A percentile compares a stretch with the other conserved stretches of the same genome.
Evolutionary conservation across 768 basidiomycete genomes (phyloP).

Genomic region (Sarcodon sp.): DNA sequence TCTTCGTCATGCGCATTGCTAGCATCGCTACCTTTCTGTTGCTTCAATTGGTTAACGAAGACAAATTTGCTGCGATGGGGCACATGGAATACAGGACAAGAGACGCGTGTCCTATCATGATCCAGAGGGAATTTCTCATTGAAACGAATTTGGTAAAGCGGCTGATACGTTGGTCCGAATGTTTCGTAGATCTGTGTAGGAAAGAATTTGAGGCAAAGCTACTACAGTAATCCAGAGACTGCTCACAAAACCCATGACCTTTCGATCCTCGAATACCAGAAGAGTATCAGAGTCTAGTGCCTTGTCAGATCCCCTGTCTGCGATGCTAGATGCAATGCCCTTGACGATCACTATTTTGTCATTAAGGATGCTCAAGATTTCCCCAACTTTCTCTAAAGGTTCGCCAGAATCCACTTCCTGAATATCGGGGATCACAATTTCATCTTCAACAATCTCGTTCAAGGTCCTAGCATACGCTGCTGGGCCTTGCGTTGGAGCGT

Average conservation of each 20-base stretch:
- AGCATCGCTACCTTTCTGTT: conserved; percentile 81
- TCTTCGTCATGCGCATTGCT: conserved; percentile 95
- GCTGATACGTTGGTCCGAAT: conserved; percentile 86
- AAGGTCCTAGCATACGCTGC: conserved; percentile 45
- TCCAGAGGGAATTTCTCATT: conserved; percentile 52
- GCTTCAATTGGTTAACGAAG: conserved; percentile 59
- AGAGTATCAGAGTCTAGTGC: conserved; percentile 85
- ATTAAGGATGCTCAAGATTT: conserved; percentile 56
- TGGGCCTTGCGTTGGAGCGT: conserved; percentile 33
- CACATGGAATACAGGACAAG: conserved; percentile 70
- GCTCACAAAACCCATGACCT: conserved; percentile 84
- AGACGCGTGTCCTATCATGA: conserved; percentile 35
- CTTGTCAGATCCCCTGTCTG: conserved; percentile 36
- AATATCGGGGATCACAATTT: conserved; percentile 50
- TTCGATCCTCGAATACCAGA: conserved; percentile 80
- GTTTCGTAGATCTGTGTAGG: conserved; percentile 74
- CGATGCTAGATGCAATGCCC: conserved; percentile 33
- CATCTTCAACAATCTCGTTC: conserved; percentile 52
- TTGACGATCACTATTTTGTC: conserved; percentile 63
- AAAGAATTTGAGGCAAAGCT: not conserved
- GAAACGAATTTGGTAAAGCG: conserved; percentile 83
- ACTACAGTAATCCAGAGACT: not conserved
- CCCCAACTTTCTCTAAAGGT: conserved; percentile 60
- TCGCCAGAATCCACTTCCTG: conserved; percentile 53
- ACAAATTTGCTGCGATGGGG: conserved; percentile 75